Percentiles rank a stretch among this genome's conserved stretches.
These are phyloP conservation scores for Thraustochytrium sp. DNA, from an alignment of 352 stramenopile species.

Conservation along the genomic window DNA sequence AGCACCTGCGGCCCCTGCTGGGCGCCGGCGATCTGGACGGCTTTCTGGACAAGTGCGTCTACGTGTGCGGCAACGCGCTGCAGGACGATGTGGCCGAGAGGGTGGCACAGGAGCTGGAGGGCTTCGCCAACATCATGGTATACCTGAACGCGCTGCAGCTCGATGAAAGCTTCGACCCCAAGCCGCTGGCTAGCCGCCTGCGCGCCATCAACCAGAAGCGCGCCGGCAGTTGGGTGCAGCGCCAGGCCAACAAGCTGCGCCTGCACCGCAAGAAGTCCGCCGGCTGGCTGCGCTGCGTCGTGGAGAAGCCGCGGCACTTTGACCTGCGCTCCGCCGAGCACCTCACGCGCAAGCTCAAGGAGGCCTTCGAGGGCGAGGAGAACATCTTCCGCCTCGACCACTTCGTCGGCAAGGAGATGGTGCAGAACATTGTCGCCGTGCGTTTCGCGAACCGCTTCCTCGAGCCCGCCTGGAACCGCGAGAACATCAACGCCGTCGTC, in stretches of 20 bases:
- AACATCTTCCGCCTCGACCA: slow-evolving; percentile 84
- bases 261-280: slow-evolving; percentile 51
- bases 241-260: slow-evolving; percentile 57
- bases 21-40: slow-evolving; percentile 56
- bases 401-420: slow-evolving; percentile 92
- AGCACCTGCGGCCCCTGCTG: slow-evolving; percentile 64
- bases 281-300: slow-evolving; percentile 81
- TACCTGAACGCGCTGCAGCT: too few species aligned
- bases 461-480: slow-evolving; percentile 91
- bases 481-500: slow-evolving; percentile 88
- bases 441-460: slow-evolving; percentile 95
- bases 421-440: slow-evolving; percentile 93
- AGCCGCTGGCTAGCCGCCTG: background rate
- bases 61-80: background rate
- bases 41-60: slow-evolving; percentile 37
- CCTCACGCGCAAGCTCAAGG: slow-evolving; percentile 73
- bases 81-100: background rate
- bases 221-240: slow-evolving; percentile 62
- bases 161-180: too few species aligned
- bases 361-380: slow-evolving; percentile 71
- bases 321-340: slow-evolving; percentile 85
- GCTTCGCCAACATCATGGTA: background rate
- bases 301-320: slow-evolving; percentile 96
- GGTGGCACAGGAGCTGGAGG: background rate
- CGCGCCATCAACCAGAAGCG: too few species aligned